Base-by-base conservation (phyloP, 202 grass and related monocot genomes). In the Miscanthus sacchariflorus region DNA sequence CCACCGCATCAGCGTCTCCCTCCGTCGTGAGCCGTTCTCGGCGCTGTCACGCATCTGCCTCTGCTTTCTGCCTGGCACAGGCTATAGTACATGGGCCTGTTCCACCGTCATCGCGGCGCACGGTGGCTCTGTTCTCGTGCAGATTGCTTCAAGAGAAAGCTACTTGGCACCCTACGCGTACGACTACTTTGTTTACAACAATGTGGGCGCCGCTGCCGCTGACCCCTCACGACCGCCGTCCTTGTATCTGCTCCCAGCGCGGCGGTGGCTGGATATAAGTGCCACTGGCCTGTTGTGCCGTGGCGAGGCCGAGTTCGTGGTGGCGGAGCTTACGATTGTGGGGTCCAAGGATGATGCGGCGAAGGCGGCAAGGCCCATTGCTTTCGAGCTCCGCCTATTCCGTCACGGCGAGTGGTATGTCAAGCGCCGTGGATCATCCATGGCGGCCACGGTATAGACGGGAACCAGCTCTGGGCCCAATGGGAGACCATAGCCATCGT, bases 21-120 rank as follows among this genome's bases (percentile, higher is more conserved):
- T 54, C 50, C 50, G 50, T 19, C 50, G 15, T 19, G 50, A 54
- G 15, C 50, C 50, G 50, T 54, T 11, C 15, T 2, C 50, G 4
- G 50, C 5, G 15, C 5, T 54, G 15, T 54, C 50, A 19, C 50
- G 15, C 50, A 54, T 54, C 50, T 54, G 50, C 50, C 50, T 54
- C 50, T 2, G 50, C 50, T 52, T 17, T 52, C 14, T 52, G 49
- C 49, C 13, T 14, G 14, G 49, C 49, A 17, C 49, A 52, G 17
- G 4, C 13, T 1, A 4, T 1, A 5, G 49, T 0, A 1, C 5
- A 0, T 5, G 1, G 1, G 50, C 50, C 50, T 19, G 0, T 19
- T 61, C 56, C 56, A n/a, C 56, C 21, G 56, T 61, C 56, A 61
- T 61, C 56, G 56, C 56, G 21, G 56, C 56, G 21, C 56, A 61